Evolutionary conservation across 495 filamentous ascomycete genomes (phyloP).

Genomic region (Penicillium nucicola): DNA sequence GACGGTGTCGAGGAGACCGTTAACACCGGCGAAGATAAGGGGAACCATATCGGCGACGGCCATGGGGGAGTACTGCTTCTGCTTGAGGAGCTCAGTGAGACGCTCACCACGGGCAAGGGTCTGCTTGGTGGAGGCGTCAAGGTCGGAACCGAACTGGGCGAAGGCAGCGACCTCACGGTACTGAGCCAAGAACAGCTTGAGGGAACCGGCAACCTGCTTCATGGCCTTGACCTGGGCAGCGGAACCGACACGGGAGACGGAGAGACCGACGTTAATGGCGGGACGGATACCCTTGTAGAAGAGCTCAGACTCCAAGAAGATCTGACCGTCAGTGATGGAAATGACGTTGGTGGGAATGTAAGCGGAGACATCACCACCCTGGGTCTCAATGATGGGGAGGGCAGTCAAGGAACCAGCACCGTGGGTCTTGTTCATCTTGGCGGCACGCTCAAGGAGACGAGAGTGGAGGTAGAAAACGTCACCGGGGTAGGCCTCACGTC

Average conservation of each 20-base stretch:
- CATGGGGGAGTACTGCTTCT: constrained; percentile 99
- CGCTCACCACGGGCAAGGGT: constrained; percentile 98
- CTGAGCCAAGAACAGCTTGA: constrained; percentile 99
- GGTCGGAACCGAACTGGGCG: constrained; percentile 99
- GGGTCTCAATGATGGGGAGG: constrained; percentile 97
- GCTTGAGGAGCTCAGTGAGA: constrained; percentile 98
- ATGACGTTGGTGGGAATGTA: constrained; percentile 99
- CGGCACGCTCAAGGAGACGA: constrained; percentile 97
- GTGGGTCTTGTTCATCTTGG: constrained; percentile 97
- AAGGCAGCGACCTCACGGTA: constrained; percentile 99
- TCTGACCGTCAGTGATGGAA: constrained; percentile 99
- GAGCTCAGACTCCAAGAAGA: constrained; percentile 98
- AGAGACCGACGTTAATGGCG: constrained; percentile 99
- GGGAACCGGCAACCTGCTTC: constrained; percentile 99
- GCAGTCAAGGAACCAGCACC: constrained; percentile 97
- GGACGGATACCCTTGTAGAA: constrained; percentile 99
- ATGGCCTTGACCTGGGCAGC: constrained; percentile 99
- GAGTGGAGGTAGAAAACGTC: constrained; percentile 99
- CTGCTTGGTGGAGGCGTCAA: constrained; percentile 98
- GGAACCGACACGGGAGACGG: constrained; percentile 99
- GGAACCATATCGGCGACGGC: constrained; percentile 99
- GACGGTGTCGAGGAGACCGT: constrained; percentile 84
- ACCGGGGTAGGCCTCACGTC: constrained; percentile 99
- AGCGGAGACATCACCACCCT: constrained; percentile 99
- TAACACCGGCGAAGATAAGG: constrained; percentile 98